Conservation (phyloP, 176 grass and related monocot genomes). For the Cymbopogon citratus region DNA sequence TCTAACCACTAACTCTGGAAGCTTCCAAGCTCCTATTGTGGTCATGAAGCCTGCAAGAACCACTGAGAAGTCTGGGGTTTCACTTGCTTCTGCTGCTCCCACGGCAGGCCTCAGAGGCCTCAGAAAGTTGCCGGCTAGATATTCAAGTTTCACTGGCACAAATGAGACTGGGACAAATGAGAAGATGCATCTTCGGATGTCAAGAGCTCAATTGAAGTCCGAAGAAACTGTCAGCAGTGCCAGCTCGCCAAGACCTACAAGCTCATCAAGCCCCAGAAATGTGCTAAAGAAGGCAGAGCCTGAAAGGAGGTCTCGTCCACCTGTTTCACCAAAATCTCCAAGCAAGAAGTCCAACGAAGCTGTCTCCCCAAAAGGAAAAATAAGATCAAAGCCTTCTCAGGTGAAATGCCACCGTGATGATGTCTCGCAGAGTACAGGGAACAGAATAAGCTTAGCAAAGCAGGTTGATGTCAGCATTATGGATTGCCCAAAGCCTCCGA, state of each 20-base stretch:
- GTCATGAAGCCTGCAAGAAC: constrained; percentile 76
- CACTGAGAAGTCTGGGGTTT: constrained; percentile 26
- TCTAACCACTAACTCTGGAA: constrained; percentile 30
- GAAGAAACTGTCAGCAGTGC: constrained; percentile 35
- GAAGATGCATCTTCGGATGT: constrained; percentile 28
- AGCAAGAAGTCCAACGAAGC: constrained; percentile 48
- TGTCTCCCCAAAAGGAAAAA: constrained; percentile 63
- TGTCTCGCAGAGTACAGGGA: constrained; percentile 30
- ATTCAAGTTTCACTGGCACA: constrained; percentile 9
- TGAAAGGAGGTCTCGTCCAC: constrained; percentile 50
- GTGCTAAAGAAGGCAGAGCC: constrained; percentile 53
- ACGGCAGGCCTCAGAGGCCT: constrained; percentile 47
- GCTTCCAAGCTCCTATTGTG: constrained; percentile 70
- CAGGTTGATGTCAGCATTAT: constrained; percentile 34
- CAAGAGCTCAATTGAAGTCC: constrained; percentile 30
- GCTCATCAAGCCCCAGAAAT: constrained; percentile 53
- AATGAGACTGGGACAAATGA: constrained; percentile 18
- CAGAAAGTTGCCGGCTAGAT: constrained; percentile 36
- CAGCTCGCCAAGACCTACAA: constrained; percentile 44
- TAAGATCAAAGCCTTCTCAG: constrained; percentile 48
- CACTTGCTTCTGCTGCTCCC: constrained; percentile 39
- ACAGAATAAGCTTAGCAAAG: constrained; percentile 30
- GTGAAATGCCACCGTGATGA: constrained; percentile 32
- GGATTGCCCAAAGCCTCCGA: constrained; percentile 19
- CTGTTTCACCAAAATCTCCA: constrained; percentile 45